A percentile compares a stretch with the other conserved stretches of the same genome.
phyloP scores from a whole-genome alignment of 305 asterid genomes.

The Fraxinus xanthoxyloides region DNA sequence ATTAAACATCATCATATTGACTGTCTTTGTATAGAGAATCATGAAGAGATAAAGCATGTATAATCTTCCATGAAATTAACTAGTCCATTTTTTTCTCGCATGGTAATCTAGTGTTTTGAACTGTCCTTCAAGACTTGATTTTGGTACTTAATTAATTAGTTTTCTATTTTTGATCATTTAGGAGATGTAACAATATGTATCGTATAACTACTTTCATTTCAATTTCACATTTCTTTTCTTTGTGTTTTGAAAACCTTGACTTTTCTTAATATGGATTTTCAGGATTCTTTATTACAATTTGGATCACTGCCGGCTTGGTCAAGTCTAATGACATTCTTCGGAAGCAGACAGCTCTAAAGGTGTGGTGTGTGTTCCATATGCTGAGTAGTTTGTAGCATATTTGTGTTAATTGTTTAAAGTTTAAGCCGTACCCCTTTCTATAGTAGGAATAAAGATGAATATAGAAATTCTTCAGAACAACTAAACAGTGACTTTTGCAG shows the following conservation, averaged over 20 bases:
- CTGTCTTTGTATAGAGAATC: neutral
- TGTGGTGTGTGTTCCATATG: slow-evolving; percentile 25
- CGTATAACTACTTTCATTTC: neutral
- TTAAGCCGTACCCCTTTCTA: neutral
- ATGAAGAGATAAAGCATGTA: neutral
- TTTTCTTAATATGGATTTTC: neutral
- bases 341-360: slow-evolving; percentile 96
- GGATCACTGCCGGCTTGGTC: slow-evolving; percentile 70
- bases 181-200: neutral
- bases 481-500: slow-evolving; percentile 40
- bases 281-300: slow-evolving; percentile 54
- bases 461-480: slow-evolving; percentile 17
- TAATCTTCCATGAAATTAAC: neutral
- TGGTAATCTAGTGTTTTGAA: neutral
- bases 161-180: neutral
- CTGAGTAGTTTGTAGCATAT: slow-evolving; percentile 17
- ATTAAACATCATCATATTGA: neutral
- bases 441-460: neutral
- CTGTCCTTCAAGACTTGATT: neutral
- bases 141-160: neutral
- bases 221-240: neutral
- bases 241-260: neutral
- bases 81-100: neutral
- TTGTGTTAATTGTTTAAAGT: neutral
- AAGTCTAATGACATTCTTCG: slow-evolving; percentile 82